Percentiles rank a stretch among this genome's conserved stretches.
Conservation (phyloP, 352 stramenopile genomes). For the Pythium brachiatum region DNA sequence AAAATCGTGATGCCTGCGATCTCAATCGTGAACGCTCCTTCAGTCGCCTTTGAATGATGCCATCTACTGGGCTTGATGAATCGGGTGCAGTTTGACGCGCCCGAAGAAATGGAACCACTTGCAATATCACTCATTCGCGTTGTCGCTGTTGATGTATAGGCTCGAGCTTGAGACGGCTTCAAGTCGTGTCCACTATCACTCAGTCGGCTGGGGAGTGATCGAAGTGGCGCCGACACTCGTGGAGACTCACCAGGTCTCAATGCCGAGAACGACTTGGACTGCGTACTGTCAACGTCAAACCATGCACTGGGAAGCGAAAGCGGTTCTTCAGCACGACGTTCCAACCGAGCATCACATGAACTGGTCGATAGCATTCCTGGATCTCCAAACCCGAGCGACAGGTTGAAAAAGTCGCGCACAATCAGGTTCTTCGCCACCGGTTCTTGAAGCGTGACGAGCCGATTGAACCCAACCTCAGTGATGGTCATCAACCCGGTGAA, state of each 20-base stretch:
- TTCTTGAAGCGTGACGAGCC: constrained; percentile 52
- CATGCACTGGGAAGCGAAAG: constrained; percentile 58
- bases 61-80: constrained; percentile 58
- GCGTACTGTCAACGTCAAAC: constrained; percentile 34
- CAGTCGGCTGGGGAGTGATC: constrained; percentile 25
- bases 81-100: constrained; percentile 37
- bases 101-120: constrained; percentile 8
- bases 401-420: constrained; percentile 66
- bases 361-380: constrained; percentile 58
- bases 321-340: constrained; percentile 40
- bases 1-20: constrained; percentile 53
- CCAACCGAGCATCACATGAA: constrained; percentile 70
- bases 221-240: constrained; percentile 17
- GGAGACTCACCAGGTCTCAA: constrained; percentile 26
- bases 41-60: constrained; percentile 36
- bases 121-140: not conserved
- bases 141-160: constrained; percentile 2
- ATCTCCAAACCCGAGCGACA: constrained; percentile 50
- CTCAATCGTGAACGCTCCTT: constrained; percentile 70
- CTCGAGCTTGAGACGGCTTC: not conserved
- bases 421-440: constrained; percentile 61
- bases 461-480: constrained; percentile 61
- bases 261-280: constrained; percentile 43
- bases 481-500: constrained; percentile 69
- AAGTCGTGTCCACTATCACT: constrained; percentile 32